Base-by-base conservation (phyloP, 2,329 filamentous ascomycete species). In the Neoascochyta sp. region DNA sequence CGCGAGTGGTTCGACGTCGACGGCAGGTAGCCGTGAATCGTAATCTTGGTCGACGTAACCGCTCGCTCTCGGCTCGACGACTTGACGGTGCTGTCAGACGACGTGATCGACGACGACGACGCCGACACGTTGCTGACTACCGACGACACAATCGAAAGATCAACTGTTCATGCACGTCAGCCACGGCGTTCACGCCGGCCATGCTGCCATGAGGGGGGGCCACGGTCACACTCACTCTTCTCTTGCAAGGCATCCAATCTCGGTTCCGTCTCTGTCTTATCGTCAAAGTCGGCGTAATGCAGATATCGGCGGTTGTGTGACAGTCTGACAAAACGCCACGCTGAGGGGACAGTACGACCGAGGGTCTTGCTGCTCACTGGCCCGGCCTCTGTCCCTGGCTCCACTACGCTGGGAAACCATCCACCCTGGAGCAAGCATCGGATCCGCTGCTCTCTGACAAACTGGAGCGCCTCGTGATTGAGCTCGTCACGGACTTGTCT, bases 371-470 rank as follows among this genome's bases (percentile, higher is more conserved):
- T 65, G 36, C 54, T 67, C 39, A 57, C 65, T 41, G 56, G 59
- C 29, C 62, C 71, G 50, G 47, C 66, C 44, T 70, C 76, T 57
- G 54, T 63, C 52, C 61, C 67, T 45, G 65, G 74, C 62, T 62
- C 73, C 65, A 58, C 68, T 60, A 66, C 61, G 25, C 67, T 65
- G 3, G 76, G 72, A 46, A 96, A 98, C 92, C 92, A 98, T 7
- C 84, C 81, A 5, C 92, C 92, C 46, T 86, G 76, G 4, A 96
- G 74, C 21, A 98, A 70, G 57, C 89, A 95, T 31, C 92, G 77
- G 39, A 96, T 85, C 20, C 92, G 80, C 63, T 98, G 92, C 66
- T 98, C 92, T 64, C 95, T 95, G 64, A 96, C 86, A 55, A 98
- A 98, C 53, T 95, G 86, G 31, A 95, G 68, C 8, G 90, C 88